Conservation (phyloP, 208 protist genomes). For the Crithidia fasciculata region DNA sequence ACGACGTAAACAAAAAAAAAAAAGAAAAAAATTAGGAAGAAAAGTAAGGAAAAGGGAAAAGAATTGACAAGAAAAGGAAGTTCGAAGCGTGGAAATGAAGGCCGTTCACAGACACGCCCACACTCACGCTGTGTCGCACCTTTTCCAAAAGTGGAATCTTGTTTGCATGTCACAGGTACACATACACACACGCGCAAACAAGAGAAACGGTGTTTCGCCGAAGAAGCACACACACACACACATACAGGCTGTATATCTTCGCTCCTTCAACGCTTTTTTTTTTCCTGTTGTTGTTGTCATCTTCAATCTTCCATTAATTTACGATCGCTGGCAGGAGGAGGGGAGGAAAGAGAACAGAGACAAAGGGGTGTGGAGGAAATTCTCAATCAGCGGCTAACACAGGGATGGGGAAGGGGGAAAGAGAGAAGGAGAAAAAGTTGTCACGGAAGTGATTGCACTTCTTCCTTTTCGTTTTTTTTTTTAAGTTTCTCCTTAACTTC, state of each 20-base stretch:
- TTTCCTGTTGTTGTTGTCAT: too few relatives aligned
- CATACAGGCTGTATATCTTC: too few relatives aligned
- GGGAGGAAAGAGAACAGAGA: neutral
- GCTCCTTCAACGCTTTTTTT: neutral
- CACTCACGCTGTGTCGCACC: too few relatives aligned
- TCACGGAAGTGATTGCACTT: slow-evolving; percentile 8
- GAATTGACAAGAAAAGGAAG: neutral
- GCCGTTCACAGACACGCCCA: too few relatives aligned
- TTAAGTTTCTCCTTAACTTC: slow-evolving; percentile 4
- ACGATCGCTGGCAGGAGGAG: neutral
- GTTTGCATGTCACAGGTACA: too few relatives aligned
- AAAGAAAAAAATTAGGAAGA: slow-evolving; percentile 1
- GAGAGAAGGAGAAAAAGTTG: neutral
- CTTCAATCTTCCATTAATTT: neutral
- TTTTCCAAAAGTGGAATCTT: too few relatives aligned
- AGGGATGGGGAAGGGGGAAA: neutral
- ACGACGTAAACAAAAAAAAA: neutral
- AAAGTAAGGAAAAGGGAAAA: neutral
- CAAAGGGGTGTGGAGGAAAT: neutral
- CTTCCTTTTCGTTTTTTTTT: neutral
- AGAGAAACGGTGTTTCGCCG: slow-evolving; percentile 12
- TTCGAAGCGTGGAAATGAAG: neutral
- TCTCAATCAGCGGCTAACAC: too few relatives aligned
- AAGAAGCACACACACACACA: neutral
- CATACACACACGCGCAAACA: neutral